Evolutionary conservation across 306 rosid species (phyloP), one percentile per base, ranked within the genome.

Genomic region (Vigna radiata): DNA sequence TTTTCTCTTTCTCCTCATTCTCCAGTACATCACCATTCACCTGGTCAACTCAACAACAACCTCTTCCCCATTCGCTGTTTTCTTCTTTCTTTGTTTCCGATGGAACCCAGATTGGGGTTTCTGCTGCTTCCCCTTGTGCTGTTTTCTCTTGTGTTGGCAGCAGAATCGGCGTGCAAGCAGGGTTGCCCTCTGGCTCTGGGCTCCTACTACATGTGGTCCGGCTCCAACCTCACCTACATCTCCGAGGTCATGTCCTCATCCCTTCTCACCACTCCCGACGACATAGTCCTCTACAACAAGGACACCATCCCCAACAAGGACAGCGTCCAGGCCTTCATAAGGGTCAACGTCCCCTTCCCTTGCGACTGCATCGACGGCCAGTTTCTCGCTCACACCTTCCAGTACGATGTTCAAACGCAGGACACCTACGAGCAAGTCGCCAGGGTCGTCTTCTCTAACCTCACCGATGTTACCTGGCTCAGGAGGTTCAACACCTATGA

Each of bases 271-370:
- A 4, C 0, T 2, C 61, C 73, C 8, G 86, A 69, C 0, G 86
- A 4, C 31, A 89, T 92, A 56, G 87, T 72, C 15, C 46, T 2
- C 55, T 91, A 82, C 86, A 95, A 87, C 89, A 81, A 58, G 39
- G 91, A 1, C 4, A 39, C 9, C 4, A 4, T 91, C 0, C 62
- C 86, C 36, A 89, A 16, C 87, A 71, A 56, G 73, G 89, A 92
- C 78, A 17, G 5, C 16, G 7, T 92, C 2, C 2, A 0, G 3
- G 5, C 25, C 3, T 1, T 6, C 48, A 1, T 4, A 6, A 81
- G 94, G 49, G 6, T 88, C 87, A 84, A 91, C 77, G 23, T 91
- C 44, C 97, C 96, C 0, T 92, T 92, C 80, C 61, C 85, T 0
- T 96, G 97, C 59, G 86, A 12, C 8, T 92, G 97, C 64, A 73